phyloP scores from a whole-genome alignment of 1,139 yeast species.

The Kodamaea ohmeri region DNA sequence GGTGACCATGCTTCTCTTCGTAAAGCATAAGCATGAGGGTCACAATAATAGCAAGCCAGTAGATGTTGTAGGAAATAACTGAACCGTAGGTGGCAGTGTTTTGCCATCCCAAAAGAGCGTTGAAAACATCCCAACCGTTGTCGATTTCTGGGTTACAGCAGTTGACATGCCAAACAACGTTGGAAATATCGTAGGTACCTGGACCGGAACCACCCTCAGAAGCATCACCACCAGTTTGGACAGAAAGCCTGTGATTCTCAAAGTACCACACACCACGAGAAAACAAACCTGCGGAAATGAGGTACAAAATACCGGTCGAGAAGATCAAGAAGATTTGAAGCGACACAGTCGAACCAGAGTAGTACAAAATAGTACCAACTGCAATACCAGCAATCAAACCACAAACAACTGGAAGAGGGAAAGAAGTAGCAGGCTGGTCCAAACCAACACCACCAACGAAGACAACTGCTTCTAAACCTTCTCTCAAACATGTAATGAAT shows the following conservation, averaged over 20 bases:
- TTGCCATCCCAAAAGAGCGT: slow-evolving; percentile 53
- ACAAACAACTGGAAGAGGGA: slow-evolving; percentile 38
- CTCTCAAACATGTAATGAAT: slow-evolving; percentile 44
- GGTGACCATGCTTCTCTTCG: slow-evolving; percentile 27
- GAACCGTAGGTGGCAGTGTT: slow-evolving; percentile 28
- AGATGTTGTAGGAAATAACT: slow-evolving; percentile 25
- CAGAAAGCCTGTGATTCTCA: slow-evolving; percentile 62
- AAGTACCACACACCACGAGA: slow-evolving; percentile 83
- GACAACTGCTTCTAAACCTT: slow-evolving; percentile 49
- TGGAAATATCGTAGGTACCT: slow-evolving; percentile 82
- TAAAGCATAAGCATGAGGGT: slow-evolving; percentile 21
- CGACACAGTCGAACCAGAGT: slow-evolving; percentile 42
- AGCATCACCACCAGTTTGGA: slow-evolving; percentile 63
- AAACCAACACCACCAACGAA: slow-evolving; percentile 50
- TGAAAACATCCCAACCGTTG: slow-evolving; percentile 91
- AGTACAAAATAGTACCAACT: slow-evolving; percentile 38
- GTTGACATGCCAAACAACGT: slow-evolving; percentile 91
- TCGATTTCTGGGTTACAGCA: slow-evolving; percentile 91
- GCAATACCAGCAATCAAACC: slow-evolving; percentile 36
- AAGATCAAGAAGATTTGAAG: slow-evolving; percentile 41
- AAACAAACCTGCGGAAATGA: slow-evolving; percentile 45
- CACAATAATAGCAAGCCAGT: slow-evolving; percentile 22
- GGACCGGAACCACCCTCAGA: slow-evolving; percentile 92
- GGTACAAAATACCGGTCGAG: slow-evolving; percentile 43
- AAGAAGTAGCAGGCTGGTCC: slow-evolving; percentile 36